Evolutionary conservation across 2,329 filamentous ascomycete species (phyloP).

Genomic region (Talaromyces verruculosus): DNA sequence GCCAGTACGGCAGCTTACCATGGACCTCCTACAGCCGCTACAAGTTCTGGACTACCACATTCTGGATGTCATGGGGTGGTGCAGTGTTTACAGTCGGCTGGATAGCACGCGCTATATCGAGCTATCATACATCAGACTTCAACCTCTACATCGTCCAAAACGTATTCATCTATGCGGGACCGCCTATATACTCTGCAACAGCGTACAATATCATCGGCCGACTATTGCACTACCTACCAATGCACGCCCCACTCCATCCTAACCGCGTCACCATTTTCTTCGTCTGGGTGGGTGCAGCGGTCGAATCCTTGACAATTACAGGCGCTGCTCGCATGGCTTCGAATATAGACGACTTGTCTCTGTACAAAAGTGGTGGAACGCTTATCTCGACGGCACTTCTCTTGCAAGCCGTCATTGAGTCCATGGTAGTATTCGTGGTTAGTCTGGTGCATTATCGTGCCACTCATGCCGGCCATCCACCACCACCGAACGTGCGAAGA

Average conservation of each 20-base stretch:
- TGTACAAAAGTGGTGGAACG: conserved; percentile 28
- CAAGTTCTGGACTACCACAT: conserved; percentile 38
- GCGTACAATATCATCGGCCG: conserved; percentile 41
- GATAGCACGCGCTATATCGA: conserved; percentile 36
- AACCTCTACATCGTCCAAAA: conserved; percentile 38
- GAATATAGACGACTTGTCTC: conserved; percentile 24
- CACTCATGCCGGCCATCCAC: conserved; percentile 25
- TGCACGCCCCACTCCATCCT: conserved; percentile 41
- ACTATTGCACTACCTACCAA: conserved; percentile 41
- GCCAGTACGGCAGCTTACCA: neutral
- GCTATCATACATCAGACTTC: conserved; percentile 30
- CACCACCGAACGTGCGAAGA: conserved; percentile 31
- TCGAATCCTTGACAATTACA: conserved; percentile 36
- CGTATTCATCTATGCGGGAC: conserved; percentile 36
- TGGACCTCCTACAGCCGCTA: conserved; percentile 27
- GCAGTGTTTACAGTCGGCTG: conserved; percentile 40
- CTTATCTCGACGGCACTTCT: conserved; percentile 32
- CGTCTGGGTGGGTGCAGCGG: conserved; percentile 37
- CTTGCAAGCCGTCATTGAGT: conserved; percentile 36
- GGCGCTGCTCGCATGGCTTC: conserved; percentile 32
- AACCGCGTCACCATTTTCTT: conserved; percentile 38
- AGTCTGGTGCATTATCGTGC: conserved; percentile 32
- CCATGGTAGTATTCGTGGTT: conserved; percentile 30
- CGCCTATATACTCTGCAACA: conserved; percentile 40
- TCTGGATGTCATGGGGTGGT: conserved; percentile 39